These are phyloP conservation scores for Ceratocystis smalleyi DNA, from an alignment of 2,329 filamentous ascomycete species.

Conservation along the genomic window DNA sequence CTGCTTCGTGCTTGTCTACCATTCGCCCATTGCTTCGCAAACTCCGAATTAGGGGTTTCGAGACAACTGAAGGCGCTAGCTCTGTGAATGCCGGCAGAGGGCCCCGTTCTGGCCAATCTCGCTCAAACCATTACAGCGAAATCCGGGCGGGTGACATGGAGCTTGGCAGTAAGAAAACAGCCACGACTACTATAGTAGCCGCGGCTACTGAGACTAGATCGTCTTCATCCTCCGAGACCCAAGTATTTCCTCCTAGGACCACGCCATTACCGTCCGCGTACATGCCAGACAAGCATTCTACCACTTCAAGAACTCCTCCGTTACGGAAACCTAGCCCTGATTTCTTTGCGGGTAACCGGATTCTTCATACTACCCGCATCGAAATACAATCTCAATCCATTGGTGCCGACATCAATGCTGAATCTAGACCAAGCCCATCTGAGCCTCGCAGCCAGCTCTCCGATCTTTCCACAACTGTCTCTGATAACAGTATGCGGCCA, in stretches of 20 bases:
- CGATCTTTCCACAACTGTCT: background rate
- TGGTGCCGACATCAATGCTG: background rate
- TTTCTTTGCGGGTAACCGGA: conserved; percentile 3
- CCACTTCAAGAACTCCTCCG: background rate
- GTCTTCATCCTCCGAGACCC: conserved; percentile 11
- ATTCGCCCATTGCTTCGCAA: conserved; percentile 38
- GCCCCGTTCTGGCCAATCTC: conserved; percentile 22
- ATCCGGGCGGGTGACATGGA: conserved; percentile 10
- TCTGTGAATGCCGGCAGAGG: conserved; percentile 9
- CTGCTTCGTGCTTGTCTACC: conserved; percentile 38
- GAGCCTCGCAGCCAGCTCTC: background rate
- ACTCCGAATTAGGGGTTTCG: conserved; percentile 34
- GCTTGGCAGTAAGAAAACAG: conserved; percentile 13
- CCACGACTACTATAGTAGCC: conserved; percentile 8
- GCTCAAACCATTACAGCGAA: conserved; percentile 17
- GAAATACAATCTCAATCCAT: conserved; percentile 10
- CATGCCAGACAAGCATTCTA: background rate
- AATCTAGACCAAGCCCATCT: background rate
- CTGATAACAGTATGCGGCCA: background rate
- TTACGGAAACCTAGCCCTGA: background rate
- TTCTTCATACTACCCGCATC: conserved; percentile 12
- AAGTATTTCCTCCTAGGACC: conserved; percentile 1
- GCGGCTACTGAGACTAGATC: conserved; percentile 13
- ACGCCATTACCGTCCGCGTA: background rate
- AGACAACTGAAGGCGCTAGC: conserved; percentile 17